A percentile compares a stretch with the other conserved stretches of the same genome.
Evolutionary conservation across 2,329 filamentous ascomycete species (phyloP).

Genomic region (Monosporascus sp.): DNA sequence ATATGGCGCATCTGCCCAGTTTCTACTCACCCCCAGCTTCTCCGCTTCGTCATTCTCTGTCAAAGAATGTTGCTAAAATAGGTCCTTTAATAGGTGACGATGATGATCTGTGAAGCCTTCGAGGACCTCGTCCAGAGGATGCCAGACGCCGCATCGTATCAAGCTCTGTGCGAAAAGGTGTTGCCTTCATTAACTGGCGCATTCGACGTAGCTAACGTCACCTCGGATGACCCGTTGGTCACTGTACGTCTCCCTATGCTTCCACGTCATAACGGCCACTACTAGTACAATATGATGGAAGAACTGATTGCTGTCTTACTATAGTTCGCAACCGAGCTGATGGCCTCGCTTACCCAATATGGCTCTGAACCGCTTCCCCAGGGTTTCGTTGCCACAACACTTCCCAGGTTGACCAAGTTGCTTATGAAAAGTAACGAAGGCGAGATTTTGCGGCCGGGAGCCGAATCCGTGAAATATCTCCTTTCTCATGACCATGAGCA

Average conservation of each 20-base stretch:
- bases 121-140: conserved; percentile 76
- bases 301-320: conserved; percentile 15
- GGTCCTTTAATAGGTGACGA: conserved; percentile 49
- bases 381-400: conserved; percentile 76
- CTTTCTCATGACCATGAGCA: conserved; percentile 86
- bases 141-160: conserved; percentile 64
- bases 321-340: conserved; percentile 74
- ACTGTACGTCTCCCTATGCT: conserved; percentile 46
- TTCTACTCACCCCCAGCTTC: not conserved
- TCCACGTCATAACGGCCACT: not conserved
- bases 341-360: conserved; percentile 75
- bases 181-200: conserved; percentile 82
- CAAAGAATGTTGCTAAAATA: conserved; percentile 4
- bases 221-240: conserved; percentile 76
- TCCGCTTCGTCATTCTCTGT: no score
- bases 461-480: conserved; percentile 82
- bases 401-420: conserved; percentile 81
- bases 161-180: conserved; percentile 76
- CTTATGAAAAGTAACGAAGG: conserved; percentile 81
- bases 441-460: conserved; percentile 81
- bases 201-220: conserved; percentile 82
- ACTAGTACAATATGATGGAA: not conserved
- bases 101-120: conserved; percentile 84
- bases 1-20: not conserved
- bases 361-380: conserved; percentile 79